Percentiles rank a stretch among this genome's conserved stretches.
phyloP scores from a whole-genome alignment of 306 rosid genomes.

The Calophaca sinica region DNA sequence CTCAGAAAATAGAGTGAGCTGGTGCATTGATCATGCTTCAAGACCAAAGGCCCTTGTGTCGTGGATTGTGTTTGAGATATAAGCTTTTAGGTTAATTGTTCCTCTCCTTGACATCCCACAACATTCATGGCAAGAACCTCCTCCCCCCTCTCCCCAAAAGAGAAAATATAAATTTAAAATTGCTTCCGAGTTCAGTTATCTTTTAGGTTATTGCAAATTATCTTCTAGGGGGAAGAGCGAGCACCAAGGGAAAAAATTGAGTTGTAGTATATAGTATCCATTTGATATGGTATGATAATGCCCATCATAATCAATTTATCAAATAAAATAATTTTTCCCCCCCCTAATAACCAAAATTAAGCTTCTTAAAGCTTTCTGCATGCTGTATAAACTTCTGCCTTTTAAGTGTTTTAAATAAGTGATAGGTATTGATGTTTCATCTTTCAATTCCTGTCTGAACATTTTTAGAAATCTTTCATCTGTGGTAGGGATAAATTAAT shows the following conservation, averaged over 20 bases:
- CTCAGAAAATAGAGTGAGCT: no score
- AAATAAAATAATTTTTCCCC: neutral
- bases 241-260: neutral
- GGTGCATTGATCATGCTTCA: no score
- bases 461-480: neutral
- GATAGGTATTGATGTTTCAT: constrained; percentile 1
- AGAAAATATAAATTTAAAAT: neutral
- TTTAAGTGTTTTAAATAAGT: constrained; percentile 16
- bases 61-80: neutral
- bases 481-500: neutral
- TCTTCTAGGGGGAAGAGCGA: neutral
- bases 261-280: neutral
- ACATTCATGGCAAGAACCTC: neutral
- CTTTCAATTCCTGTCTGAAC: neutral
- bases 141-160: no score
- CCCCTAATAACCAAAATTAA: neutral
- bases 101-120: neutral
- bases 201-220: neutral
- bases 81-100: neutral
- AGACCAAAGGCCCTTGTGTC: no score
- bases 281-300: neutral
- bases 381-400: neutral
- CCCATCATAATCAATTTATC: neutral
- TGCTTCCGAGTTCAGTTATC: neutral
- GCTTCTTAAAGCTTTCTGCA: neutral